Percentiles rank a stretch among this genome's conserved stretches.
These are phyloP conservation scores for Elsinoe arachidis DNA, from an alignment of 2,329 filamentous ascomycete species.

Conservation along the genomic window DNA sequence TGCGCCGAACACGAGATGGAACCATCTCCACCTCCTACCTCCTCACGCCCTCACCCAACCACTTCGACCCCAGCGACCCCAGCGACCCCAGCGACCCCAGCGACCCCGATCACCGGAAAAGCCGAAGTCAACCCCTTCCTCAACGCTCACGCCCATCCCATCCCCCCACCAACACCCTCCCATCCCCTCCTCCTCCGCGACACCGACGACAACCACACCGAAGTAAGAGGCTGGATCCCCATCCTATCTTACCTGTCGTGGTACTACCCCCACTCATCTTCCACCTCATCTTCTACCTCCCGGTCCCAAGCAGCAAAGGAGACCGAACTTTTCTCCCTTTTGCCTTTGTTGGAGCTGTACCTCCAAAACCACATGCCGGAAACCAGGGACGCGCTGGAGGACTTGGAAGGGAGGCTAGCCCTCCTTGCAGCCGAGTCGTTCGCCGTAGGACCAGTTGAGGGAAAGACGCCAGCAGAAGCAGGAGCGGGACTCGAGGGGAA, in stretches of 20 bases:
- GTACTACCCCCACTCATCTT: conserved; percentile 17
- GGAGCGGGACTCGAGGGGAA: not conserved
- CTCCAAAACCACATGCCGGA: not conserved
- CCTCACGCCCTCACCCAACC: too few species aligned
- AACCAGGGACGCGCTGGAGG: not conserved
- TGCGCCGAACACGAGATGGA: too few species aligned
- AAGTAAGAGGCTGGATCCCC: conserved; percentile 21
- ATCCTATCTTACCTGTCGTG: conserved; percentile 30
- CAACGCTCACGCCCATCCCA: too few species aligned
- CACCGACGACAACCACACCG: conserved; percentile 27
- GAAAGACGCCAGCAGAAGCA: not conserved
- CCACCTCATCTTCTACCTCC: not conserved
- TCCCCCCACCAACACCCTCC: conserved; percentile 1
- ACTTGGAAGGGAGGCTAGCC: not conserved
- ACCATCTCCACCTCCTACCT: too few species aligned
- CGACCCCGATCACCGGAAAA: too few species aligned
- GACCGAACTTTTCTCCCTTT: not conserved
- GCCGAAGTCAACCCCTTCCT: too few species aligned
- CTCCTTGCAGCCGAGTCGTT: too few species aligned
- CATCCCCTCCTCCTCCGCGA: conserved; percentile 28
- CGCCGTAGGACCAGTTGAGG: not conserved
- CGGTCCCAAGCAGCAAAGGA: not conserved
- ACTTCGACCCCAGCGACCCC: too few species aligned
- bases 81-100: too few species aligned
- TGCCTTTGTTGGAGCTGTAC: not conserved